Conservation (phyloP, 2,329 filamentous ascomycete species). For the Calonectria hawksworthii region DNA sequence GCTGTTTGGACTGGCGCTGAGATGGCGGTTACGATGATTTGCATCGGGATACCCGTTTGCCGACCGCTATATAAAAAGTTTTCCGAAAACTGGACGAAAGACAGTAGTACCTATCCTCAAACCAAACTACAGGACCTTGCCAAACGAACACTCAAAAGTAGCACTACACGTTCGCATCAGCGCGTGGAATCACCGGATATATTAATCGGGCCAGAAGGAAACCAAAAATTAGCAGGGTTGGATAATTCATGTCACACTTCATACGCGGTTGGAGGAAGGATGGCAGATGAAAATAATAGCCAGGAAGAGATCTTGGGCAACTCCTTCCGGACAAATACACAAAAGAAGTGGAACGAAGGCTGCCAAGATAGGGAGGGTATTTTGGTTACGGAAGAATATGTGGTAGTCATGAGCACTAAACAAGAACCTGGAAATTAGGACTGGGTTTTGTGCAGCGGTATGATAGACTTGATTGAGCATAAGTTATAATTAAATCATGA, state of each 20-base stretch:
- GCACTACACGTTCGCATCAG: not conserved
- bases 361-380: slow-evolving; percentile 9
- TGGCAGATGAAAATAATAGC: slow-evolving; percentile 21
- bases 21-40: slow-evolving; percentile 53
- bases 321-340: not conserved
- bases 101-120: slow-evolving; percentile 2
- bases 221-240: not conserved
- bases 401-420: not conserved
- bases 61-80: slow-evolving; percentile 49
- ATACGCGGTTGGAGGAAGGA: slow-evolving; percentile 12
- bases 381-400: slow-evolving; percentile 21
- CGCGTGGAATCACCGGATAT: not conserved
- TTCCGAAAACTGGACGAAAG: slow-evolving; percentile 16
- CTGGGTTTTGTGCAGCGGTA: not conserved
- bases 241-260: not conserved
- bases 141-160: not conserved
- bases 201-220: not conserved
- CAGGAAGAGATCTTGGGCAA: slow-evolving; percentile 17
- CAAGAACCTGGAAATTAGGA: not conserved
- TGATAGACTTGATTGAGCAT: not conserved
- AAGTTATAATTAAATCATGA: not conserved
- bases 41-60: slow-evolving; percentile 56
- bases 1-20: slow-evolving; percentile 55
- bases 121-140: not conserved
- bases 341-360: not conserved